Conservation (phyloP, 2,329 filamentous ascomycete species). For the Penicillium sp. region DNA sequence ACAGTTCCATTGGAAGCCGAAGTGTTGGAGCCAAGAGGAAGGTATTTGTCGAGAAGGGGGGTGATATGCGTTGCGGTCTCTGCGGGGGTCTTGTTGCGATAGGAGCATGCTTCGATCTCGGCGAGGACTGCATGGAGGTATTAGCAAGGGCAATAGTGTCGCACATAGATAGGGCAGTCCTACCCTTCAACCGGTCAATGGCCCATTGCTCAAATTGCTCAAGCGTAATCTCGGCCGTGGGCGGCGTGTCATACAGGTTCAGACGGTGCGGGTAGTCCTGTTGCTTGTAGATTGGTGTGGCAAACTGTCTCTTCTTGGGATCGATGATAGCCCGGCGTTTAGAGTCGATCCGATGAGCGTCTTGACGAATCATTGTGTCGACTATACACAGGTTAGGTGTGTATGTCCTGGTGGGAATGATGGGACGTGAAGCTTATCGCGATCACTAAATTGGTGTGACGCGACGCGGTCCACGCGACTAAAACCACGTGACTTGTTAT, state of each 20-base stretch:
- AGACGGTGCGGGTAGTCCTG: constrained; percentile 79
- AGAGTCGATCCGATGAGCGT: constrained; percentile 48
- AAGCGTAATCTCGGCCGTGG: constrained; percentile 89
- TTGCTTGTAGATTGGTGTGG: constrained; percentile 71
- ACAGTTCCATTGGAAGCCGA: constrained; percentile 55
- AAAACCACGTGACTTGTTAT: constrained; percentile 3
- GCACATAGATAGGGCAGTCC: constrained; percentile 10
- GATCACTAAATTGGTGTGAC: background rate
- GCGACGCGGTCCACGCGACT: constrained; percentile 13
- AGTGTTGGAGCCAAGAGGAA: constrained; percentile 75
- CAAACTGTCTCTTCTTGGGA: constrained; percentile 84
- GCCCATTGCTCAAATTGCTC: constrained; percentile 99
- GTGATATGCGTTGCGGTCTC: constrained; percentile 85
- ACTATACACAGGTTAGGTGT: background rate
- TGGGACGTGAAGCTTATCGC: background rate
- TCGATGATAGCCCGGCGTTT: constrained; percentile 78
- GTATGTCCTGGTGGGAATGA: background rate
- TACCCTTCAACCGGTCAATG: constrained; percentile 83
- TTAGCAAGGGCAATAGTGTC: background rate
- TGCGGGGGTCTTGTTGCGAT: constrained; percentile 80
- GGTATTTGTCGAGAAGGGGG: constrained; percentile 80
- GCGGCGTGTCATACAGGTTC: constrained; percentile 87
- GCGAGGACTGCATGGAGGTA: constrained; percentile 34
- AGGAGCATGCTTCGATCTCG: constrained; percentile 82
- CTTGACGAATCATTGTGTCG: constrained; percentile 45